Percentiles rank a stretch among this genome's conserved stretches.
phyloP scores from a whole-genome alignment of 306 rosid species.

The Medicago truncatula region DNA sequence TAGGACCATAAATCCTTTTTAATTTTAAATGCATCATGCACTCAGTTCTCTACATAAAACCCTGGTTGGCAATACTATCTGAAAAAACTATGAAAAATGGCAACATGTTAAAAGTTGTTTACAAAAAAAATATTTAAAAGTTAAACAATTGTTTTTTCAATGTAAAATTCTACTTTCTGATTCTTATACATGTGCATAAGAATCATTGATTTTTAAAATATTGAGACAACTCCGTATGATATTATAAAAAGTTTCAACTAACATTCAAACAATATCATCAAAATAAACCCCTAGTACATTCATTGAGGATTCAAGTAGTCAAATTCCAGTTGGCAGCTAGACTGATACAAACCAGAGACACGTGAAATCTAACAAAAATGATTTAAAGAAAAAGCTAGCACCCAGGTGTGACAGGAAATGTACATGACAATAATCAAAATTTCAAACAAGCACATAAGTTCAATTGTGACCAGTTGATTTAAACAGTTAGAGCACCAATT shows the following conservation, averaged over 20 bases:
- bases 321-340: neutral
- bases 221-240: too few relatives aligned
- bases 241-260: neutral
- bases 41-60: too few relatives aligned
- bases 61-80: too few relatives aligned
- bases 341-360: neutral
- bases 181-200: too few relatives aligned
- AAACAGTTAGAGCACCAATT: neutral
- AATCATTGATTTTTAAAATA: too few relatives aligned
- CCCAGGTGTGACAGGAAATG: neutral
- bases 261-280: neutral
- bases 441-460: conserved; percentile 2
- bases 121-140: too few relatives aligned
- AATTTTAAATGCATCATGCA: too few relatives aligned
- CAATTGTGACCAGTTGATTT: neutral
- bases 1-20: too few relatives aligned
- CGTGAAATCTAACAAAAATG: neutral
- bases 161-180: too few relatives aligned
- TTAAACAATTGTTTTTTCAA: too few relatives aligned
- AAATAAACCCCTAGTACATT: neutral
- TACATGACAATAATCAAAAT: neutral
- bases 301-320: neutral
- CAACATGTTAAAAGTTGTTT: too few relatives aligned
- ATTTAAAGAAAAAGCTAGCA: neutral
- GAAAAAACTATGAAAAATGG: too few relatives aligned